Evolutionary conservation across 2,329 filamentous ascomycete species (phyloP), one percentile per base, ranked within the genome.

Genomic region (Claviceps sp.): DNA sequence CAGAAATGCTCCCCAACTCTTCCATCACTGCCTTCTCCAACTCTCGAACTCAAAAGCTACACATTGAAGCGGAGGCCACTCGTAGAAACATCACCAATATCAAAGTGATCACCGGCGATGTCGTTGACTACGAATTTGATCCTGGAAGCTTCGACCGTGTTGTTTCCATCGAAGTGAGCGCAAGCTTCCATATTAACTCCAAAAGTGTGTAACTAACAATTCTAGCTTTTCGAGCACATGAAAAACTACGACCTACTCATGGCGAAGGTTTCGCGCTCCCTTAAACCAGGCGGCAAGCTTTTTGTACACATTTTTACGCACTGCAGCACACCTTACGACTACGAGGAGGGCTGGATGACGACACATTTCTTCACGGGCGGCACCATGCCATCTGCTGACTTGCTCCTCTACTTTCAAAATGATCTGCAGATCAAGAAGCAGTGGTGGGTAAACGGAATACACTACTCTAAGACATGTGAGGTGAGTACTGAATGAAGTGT

Each of bases 341-440:
- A 81, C 57, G 82, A 86, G 55, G 75, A 77, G 48, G 83, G 83
- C 37, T 87, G 83, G 84, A 86, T 86, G 83, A 84, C 81, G 49
- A 77, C 77, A 55, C 74, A 85, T 61, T 87, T 86, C 71, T 86
- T 86, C 67, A 84, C 81, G 0, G 84, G 83, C 13, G 84, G 84
- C 2, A 86, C 81, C 6, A 87, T 86, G 84, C 81, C 79, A 3
- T 80, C 74, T 43, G 76, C 80, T 0, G 84, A 86, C 62, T 65
- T 87, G 51, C 64, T 86, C 54, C 69, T 82, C 42, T 86, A 76
- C 61, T 86, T 86, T 61, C 82, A 86, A 64, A 67, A 71, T 24
- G 75, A 85, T 60, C 63, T 86, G 49, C 73, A 66, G 50, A 63
- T 86, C 34, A 67, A 77, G 65, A 69, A 72, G 57, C 81, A 85